Conservation (phyloP, 1,284 basidiomycete species). For the Leccinum idahoense region DNA sequence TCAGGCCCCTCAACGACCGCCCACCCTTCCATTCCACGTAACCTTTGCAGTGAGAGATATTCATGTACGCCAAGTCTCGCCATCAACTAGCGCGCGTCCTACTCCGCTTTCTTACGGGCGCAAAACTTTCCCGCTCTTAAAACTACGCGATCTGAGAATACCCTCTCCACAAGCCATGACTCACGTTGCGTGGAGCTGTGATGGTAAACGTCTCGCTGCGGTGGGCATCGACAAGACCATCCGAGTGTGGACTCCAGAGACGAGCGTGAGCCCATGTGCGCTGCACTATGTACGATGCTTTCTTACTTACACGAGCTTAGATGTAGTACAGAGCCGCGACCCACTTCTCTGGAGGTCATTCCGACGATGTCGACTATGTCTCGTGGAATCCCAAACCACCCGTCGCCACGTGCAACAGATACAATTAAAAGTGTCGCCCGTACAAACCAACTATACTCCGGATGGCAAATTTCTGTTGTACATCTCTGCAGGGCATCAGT, state of each 20-base stretch:
- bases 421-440: slow-evolving; percentile 50
- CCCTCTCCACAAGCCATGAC: slow-evolving; percentile 59
- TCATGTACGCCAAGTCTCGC: slow-evolving; percentile 49
- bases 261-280: slow-evolving; percentile 48
- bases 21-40: slow-evolving; percentile 66
- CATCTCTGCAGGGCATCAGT: slow-evolving; percentile 49
- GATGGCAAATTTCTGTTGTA: slow-evolving; percentile 65
- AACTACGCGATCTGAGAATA: slow-evolving; percentile 67
- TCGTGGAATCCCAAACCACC: slow-evolving; percentile 77
- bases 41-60: slow-evolving; percentile 64
- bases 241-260: slow-evolving; percentile 71
- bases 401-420: slow-evolving; percentile 59
- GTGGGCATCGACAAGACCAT: slow-evolving; percentile 75
- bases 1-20: slow-evolving; percentile 59
- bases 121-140: slow-evolving; percentile 75
- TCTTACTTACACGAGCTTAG: slow-evolving; percentile 31
- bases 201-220: slow-evolving; percentile 70
- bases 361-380: slow-evolving; percentile 69
- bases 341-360: slow-evolving; percentile 61
- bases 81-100: slow-evolving; percentile 6
- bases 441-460: slow-evolving; percentile 64
- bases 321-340: slow-evolving; percentile 63
- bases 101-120: slow-evolving; percentile 38
- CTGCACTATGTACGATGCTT: neutral
- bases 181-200: slow-evolving; percentile 77